Base-by-base conservation (phyloP, 495 filamentous ascomycete species). In the Aspergillus avenaceus region DNA sequence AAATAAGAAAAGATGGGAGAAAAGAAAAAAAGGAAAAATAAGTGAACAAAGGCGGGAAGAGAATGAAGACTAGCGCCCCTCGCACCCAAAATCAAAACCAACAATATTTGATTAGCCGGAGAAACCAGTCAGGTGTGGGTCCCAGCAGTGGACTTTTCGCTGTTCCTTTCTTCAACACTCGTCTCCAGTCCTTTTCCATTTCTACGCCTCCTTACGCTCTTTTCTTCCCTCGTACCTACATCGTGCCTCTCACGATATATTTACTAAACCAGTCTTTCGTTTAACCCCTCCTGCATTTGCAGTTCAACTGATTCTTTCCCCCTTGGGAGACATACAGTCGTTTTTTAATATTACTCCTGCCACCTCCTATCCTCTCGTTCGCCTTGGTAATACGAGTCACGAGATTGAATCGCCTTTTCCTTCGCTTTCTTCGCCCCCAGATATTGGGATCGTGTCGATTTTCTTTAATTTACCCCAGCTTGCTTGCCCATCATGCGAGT, bases 401-500 rank as follows among this genome's bases (percentile, higher is more conserved):
- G 37, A 18, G 14, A 47, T 47, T 29, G 32, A 27, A 51, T 38
- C 37, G 28, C 8, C 21, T 28, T 40, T 31, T 45, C 14, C 23
- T 12, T 47, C 29, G 27, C 32, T 47, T 25, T 23, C 19, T 31
- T 32, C 41, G 56, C 45, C 49, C 27, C 34, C 46, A 22, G 37
- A 43, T 42, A 26, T 50, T 50, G 24, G 16, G 44, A 52, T 34
- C 28, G 8, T n/a, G 12, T n/a, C n/a, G 25, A 41, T 14, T 45
- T 11, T 32, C 22, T 27, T 42, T 25, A 27, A 41, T 41, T 51
- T 36, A 26, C 27, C 25, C 27, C 46, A 27, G 26, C 41, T 9
- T 4, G 37, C 14, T 36, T 22, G 18, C 41, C 55, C 59, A 66
- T 45, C 56, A 74, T 74, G 71, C 69, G 71, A 53, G 57, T 65